A percentile compares a stretch with the other conserved stretches of the same genome.
phyloP scores from a whole-genome alignment of 1,284 basidiomycete species.

The Cutaneotrichosporon sp. region DNA sequence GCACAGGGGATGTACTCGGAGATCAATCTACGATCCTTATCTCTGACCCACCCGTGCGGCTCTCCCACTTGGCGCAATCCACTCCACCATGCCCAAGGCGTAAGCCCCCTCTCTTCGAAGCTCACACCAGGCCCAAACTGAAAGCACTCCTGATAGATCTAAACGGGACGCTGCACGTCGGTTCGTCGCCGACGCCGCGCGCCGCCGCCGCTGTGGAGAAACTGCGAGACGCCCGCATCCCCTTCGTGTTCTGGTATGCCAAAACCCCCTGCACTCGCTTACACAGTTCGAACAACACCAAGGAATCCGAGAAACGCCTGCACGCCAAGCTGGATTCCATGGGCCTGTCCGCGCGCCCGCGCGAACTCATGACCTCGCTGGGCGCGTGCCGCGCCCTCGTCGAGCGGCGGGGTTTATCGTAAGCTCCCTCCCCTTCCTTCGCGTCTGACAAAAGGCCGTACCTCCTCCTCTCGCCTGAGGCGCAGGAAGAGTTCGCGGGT shows the following conservation, averaged over 20 bases:
- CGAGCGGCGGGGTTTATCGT: slow-evolving; percentile 51
- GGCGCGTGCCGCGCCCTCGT: slow-evolving; percentile 57
- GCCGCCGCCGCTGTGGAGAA: slow-evolving; percentile 55
- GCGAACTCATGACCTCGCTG: slow-evolving; percentile 60
- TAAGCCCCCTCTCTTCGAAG: background rate
- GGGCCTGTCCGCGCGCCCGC: slow-evolving; percentile 53
- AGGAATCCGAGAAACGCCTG: slow-evolving; percentile 54
- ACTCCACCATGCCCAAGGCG: background rate
- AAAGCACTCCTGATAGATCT: slow-evolving; percentile 61
- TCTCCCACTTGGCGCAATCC: background rate
- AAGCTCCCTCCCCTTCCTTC: slow-evolving; percentile 15
- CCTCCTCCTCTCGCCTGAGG: slow-evolving; percentile 58
- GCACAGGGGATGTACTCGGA: too few species aligned
- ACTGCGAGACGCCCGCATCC: slow-evolving; percentile 52
- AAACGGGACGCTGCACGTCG: slow-evolving; percentile 63
- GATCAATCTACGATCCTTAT: background rate
- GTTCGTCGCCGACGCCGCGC: slow-evolving; percentile 52
- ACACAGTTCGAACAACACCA: slow-evolving; percentile 49
- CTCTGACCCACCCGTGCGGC: background rate
- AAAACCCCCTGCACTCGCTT: too few species aligned
- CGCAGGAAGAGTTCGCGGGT: slow-evolving; percentile 53
- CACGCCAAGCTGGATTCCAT: slow-evolving; percentile 51
- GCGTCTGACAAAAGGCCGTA: slow-evolving; percentile 52
- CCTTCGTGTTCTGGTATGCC: slow-evolving; percentile 62
- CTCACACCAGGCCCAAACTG: slow-evolving; percentile 9